These are phyloP conservation scores for Boletus edulis DNA, from an alignment of 768 basidiomycete genomes.

Conservation along the genomic window DNA sequence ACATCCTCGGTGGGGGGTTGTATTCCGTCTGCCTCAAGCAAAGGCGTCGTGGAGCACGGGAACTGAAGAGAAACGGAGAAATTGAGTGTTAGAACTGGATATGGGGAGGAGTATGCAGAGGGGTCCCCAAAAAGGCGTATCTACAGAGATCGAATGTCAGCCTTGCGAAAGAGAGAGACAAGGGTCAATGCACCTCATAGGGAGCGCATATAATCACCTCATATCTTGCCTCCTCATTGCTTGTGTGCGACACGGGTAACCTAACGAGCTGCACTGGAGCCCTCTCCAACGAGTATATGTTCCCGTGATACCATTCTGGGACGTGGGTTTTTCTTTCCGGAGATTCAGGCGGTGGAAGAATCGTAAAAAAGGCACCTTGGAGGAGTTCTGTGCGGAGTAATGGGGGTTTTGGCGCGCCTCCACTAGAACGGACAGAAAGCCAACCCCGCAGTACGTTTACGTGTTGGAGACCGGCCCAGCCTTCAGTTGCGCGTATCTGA, in stretches of 20 bases:
- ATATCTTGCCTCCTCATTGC: conserved; percentile 46
- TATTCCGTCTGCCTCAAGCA: background rate
- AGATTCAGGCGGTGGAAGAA: conserved; percentile 46
- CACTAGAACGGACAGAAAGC: conserved; percentile 50
- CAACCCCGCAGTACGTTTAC: conserved; percentile 67
- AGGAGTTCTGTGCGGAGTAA: conserved; percentile 57
- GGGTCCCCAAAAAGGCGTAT: conserved; percentile 86
- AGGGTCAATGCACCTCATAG: conserved; percentile 59
- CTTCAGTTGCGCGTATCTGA: conserved; percentile 69
- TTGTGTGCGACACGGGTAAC: conserved; percentile 44
- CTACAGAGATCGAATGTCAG: conserved; percentile 34
- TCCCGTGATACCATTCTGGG: conserved; percentile 75
- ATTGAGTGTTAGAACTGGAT: conserved; percentile 57
- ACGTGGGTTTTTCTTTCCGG: conserved; percentile 27
- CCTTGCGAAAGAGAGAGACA: background rate
- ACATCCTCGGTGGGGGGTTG: conserved; percentile 1
- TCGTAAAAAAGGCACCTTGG: conserved; percentile 74
- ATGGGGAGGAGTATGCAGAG: conserved; percentile 32
- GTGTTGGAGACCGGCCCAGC: conserved; percentile 87
- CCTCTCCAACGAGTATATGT: conserved; percentile 72
- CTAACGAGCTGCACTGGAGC: conserved; percentile 47
- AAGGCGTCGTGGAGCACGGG: background rate
- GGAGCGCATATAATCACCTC: conserved; percentile 75
- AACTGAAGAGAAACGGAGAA: conserved; percentile 46
- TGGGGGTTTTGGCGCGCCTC: conserved; percentile 30